Base-by-base conservation (phyloP, 331 rosid species). In the Saraca asoca region DNA sequence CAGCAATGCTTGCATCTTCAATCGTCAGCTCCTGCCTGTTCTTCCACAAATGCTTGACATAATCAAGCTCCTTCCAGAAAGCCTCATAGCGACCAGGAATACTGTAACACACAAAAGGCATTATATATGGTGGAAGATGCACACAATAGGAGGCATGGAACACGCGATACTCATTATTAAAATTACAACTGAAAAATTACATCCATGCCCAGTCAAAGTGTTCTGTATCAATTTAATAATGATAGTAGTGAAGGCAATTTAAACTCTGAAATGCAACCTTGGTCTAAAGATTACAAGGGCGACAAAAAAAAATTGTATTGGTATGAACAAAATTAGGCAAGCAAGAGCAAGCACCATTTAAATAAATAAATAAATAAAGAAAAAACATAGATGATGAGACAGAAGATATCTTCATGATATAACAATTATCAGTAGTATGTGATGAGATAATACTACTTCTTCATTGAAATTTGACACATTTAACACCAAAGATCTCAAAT, bases 1-100 rank as follows among this genome's bases (percentile, higher is more conserved):
- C 95, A 14, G 93, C 96, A 34, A 88, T 85, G n/a, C 96, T 85
- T 5, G 80, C 97, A 80, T 90, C 96, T 81, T 94, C 99, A 14
- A 94, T 95, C 89, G 80, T 94, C 57, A 94, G 62, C 0, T 94
- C 96, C 62, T 79, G 80, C 71, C 85, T 85, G 82, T 88, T 83
- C 82, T 72, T 90, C 99, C 97, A 94, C 11, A 90, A 64, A 42
- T 80, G 70, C 83, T 94, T 94, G 73, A 72, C 87, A 52, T 73
- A 77, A 69, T 90, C 96, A 68, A 94, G 81, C 82, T 94, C 99
- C 87, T 88, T 94, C 87, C 86, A 62, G 68, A 90, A 83, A 49
- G 91, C 33, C 75, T 94, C 99, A 0, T 7, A 19, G 10, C 99
- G 96, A 12, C 75, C 87, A 0, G 97, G 99, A 69, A 94, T 77